Evolutionary conservation across 345 rosid genomes (phyloP), one percentile per base, ranked within the genome.

Genomic region (Raphanus raphanistrum): DNA sequence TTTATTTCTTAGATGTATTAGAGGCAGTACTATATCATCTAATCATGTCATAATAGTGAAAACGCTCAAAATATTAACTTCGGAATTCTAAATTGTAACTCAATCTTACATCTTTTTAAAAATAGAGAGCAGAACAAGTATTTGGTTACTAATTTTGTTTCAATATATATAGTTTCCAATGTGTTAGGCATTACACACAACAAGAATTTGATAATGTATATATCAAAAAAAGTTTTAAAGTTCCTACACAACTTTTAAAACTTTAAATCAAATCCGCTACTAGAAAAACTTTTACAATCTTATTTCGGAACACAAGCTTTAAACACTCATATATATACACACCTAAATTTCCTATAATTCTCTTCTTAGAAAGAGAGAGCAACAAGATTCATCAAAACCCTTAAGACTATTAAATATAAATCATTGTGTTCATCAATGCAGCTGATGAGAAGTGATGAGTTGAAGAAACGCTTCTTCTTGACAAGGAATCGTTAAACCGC

Each of bases 401-500:
- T 76, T 6, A 50, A 66, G 11, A 67, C 36, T 43, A 67, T 0
- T 4, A 31, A 32, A 38, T 38, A 29, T 66, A 7, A 36, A 13
- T 7, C 4, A 66, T 12, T 76, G 31, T 12, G 59, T 52, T 76
- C 54, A 77, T 75, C 84, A 85, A 63, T 85, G 82, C 17, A 65
- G 43, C 78, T 52, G 54, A 25, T 84, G 79, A 62, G 86, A 70
- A 48, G 88, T 82, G 54, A 85, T 84, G 73, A 89, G 82, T 48
- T 76, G 58, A 63, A 76, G 63, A 86, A 93, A 91, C 68, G 82
- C 81, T 8, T 86, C 88, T 83, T 91, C 89, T 50, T 84, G 84
- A 82, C 98, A 93, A 17, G 98, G 98, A 63, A 93, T 84, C 2
- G 92, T 88, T 69, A 90, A 88, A 11, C 93, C 92, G 0, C 94